Percentiles rank a stretch among this genome's conserved stretches.
These are phyloP conservation scores for Porcisia deanei DNA, from an alignment of 208 protist species.

Conservation along the genomic window DNA sequence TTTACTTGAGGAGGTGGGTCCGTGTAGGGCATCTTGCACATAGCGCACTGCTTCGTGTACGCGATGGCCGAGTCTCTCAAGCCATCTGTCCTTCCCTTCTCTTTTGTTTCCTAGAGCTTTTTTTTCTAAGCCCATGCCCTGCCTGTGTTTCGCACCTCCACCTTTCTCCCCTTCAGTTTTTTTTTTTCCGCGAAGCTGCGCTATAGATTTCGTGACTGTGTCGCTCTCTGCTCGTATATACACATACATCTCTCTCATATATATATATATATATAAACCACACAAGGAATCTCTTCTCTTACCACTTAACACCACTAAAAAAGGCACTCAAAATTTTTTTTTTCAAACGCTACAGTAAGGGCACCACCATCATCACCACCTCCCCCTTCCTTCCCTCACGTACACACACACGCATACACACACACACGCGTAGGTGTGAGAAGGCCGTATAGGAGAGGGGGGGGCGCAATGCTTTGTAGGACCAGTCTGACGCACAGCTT, in stretches of 20 bases:
- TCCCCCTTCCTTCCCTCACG: no score
- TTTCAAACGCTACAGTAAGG: no score
- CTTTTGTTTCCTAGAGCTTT: not conserved
- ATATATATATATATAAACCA: no score
- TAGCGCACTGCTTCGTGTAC: not conserved
- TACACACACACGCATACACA: not conserved
- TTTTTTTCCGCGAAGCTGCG: not conserved
- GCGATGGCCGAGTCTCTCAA: not conserved
- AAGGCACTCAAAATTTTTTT: no score
- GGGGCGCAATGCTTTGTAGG: constrained; percentile 35
- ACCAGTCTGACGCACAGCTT: constrained; percentile 30
- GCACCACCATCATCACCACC: no score
- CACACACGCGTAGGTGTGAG: not conserved
- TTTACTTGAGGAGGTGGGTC: not conserved
- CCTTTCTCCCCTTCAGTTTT: not conserved
- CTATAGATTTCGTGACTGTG: no score
- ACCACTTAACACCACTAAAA: no score
- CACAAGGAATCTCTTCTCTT: no score
- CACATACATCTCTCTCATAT: no score
- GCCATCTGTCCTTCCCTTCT: constrained; percentile 10
- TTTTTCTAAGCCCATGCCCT: not conserved
- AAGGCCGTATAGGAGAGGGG: not conserved
- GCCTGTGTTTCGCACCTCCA: not conserved
- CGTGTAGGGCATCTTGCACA: not conserved
- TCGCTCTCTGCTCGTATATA: no score